Conservation (phyloP, 2,329 filamentous ascomycete genomes). For the Cladophialophora carrionii region DNA sequence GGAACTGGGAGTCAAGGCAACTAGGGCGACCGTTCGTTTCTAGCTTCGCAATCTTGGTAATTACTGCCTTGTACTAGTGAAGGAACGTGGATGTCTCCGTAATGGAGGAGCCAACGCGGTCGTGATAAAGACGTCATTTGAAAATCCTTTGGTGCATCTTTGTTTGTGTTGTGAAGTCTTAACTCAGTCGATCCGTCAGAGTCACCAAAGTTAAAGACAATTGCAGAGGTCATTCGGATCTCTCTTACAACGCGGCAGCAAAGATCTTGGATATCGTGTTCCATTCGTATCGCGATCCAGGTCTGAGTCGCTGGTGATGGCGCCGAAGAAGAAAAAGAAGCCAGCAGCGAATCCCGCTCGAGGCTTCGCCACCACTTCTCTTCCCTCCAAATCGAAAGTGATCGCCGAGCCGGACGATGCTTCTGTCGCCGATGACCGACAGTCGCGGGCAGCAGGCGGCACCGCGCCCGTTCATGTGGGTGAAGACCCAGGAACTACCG, state of each 20-base stretch:
- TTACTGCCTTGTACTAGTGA: too few species aligned
- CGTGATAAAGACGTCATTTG: not conserved
- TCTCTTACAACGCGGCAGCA: not conserved
- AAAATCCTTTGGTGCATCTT: not conserved
- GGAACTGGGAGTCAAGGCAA: not conserved
- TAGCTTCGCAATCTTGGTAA: not conserved
- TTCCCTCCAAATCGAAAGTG: slow-evolving; percentile 77
- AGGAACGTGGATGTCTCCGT: not conserved
- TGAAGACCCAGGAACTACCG: not conserved
- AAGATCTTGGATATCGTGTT: not conserved
- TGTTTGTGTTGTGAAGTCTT: not conserved
- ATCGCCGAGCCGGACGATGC: slow-evolving; percentile 42
- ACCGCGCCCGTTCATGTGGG: not conserved
- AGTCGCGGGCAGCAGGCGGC: not conserved
- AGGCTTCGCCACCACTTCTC: slow-evolving; percentile 90
- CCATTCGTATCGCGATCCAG: not conserved
- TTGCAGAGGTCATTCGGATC: not conserved
- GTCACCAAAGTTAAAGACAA: not conserved
- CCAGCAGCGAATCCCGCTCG: slow-evolving; percentile 80
- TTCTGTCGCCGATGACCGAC: slow-evolving; percentile 21
- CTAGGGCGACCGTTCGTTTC: not conserved
- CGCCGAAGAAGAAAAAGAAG: slow-evolving; percentile 83
- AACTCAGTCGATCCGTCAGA: not conserved
- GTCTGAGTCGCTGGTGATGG: slow-evolving; percentile 56
- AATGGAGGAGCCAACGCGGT: not conserved